Evolutionary conservation across 2,329 filamentous ascomycete genomes (phyloP), one percentile per base, ranked within the genome.

Genomic region (Cladosporium sp.): DNA sequence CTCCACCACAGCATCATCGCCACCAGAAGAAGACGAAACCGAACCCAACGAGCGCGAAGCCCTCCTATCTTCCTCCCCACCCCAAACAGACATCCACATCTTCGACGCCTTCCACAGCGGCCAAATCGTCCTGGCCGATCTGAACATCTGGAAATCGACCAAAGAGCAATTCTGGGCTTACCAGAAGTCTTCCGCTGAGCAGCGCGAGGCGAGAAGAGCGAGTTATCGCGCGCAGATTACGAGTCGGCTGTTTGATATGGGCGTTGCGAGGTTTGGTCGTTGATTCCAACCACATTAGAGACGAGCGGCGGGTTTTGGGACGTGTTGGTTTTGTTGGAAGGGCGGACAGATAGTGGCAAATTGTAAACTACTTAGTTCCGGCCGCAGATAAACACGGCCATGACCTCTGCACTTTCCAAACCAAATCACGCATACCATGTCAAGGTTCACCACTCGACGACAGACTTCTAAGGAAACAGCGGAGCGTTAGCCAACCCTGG

Each of bases 21-120:
- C 25, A 16, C 25, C 15, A 4, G 43, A 55, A 3, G 53, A 49
- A 15, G 51, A 57, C 1, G 57, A 59, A 32, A 40, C 52, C 22
- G 57, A 60, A 22, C 13, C 38, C 18, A 35, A 48, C 36, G 45
- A 48, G 22, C 45, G 45, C 13, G 27, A 32, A 5, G 13, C 36
- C 8, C 27, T 48, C n/a, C 45, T 48, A 1, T 11, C 35, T 7
- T 40, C 36, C 3, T n/a, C 36, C 6, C 40, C 53, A 13, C 58
- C 59, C 7, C 57, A 54, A 19, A 59, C 61, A 19, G 64, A 68
- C 49, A 59, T 59, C 3, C 57, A 65, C 43, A 65, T 69, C 27
- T 67, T 74, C 47, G 72, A 76, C 50, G 59, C 69, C 25, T 72
- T 76, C 55, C 68, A 68, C 51, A 73, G 71, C 7, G 73, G 73